Percentiles rank a stretch among this genome's conserved stretches.
Evolutionary conservation across 2,329 filamentous ascomycete species (phyloP).

Genomic region (Aspergillus novofumigatus): DNA sequence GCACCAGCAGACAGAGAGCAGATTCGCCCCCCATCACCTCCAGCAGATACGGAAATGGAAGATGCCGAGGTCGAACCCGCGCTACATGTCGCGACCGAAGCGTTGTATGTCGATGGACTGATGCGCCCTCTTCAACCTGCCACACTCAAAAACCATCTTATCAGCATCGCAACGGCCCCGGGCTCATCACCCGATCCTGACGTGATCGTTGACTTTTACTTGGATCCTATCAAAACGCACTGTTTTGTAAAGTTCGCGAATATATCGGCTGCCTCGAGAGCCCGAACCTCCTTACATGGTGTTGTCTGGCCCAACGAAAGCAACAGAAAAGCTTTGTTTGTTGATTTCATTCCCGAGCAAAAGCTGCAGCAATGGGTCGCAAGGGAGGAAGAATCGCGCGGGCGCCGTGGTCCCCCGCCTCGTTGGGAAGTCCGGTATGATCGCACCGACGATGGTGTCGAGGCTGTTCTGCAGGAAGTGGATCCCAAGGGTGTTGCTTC

Average conservation of each 20-base stretch:
- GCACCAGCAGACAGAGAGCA: slow-evolving; percentile 24
- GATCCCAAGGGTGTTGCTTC: slow-evolving; percentile 21
- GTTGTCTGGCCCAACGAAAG: slow-evolving; percentile 83
- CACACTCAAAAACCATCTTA: slow-evolving; percentile 64
- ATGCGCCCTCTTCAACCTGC: slow-evolving; percentile 76
- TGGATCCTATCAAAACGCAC: slow-evolving; percentile 84
- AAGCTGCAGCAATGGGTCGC: slow-evolving; percentile 70
- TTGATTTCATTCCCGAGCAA: slow-evolving; percentile 81
- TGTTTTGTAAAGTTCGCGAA: slow-evolving; percentile 72
- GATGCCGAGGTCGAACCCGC: slow-evolving; percentile 51
- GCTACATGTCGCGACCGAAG: slow-evolving; percentile 66
- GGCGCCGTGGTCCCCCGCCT: slow-evolving; percentile 41
- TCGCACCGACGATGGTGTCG: slow-evolving; percentile 52
- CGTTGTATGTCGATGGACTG: slow-evolving; percentile 84
- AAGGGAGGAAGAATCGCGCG: slow-evolving; percentile 54
- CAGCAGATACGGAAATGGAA: slow-evolving; percentile 23
- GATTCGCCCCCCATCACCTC: slow-evolving; percentile 23
- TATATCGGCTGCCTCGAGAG: slow-evolving; percentile 67
- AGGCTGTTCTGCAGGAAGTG: slow-evolving; percentile 54
- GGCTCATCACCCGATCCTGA: slow-evolving; percentile 49
- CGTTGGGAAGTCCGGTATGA: slow-evolving; percentile 73
- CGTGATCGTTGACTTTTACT: slow-evolving; percentile 65
- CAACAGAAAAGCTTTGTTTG: slow-evolving; percentile 77
- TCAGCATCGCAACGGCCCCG: slow-evolving; percentile 61
- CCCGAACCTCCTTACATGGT: slow-evolving; percentile 71